These are phyloP conservation scores for Cryphonectria naterciae DNA, from an alignment of 2,329 filamentous ascomycete genomes.

Conservation along the genomic window DNA sequence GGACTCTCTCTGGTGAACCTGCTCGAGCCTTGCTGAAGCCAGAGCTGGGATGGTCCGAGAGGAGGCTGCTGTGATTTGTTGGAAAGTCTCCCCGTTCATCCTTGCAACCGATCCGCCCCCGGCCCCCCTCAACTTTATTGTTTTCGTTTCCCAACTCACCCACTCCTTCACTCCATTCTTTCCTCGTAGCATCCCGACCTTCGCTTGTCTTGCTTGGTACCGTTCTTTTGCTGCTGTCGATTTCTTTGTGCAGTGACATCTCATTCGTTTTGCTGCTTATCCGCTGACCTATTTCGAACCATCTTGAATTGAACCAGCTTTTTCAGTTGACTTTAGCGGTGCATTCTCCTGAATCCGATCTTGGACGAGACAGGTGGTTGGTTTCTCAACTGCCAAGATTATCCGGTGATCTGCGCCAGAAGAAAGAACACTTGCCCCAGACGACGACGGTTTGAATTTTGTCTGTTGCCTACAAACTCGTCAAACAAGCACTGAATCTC, in stretches of 20 bases:
- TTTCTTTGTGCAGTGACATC: slow-evolving; percentile 5
- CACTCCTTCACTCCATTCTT: slow-evolving; percentile 4
- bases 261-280: slow-evolving; percentile 17
- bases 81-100: slow-evolving; percentile 17
- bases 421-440: not conserved
- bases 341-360: slow-evolving; percentile 6
- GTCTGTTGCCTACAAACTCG: not conserved
- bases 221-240: slow-evolving; percentile 17
- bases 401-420: slow-evolving; percentile 6
- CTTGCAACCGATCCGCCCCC: slow-evolving; percentile 26
- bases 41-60: not conserved
- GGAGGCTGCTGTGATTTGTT: slow-evolving; percentile 22
- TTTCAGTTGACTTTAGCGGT: not conserved
- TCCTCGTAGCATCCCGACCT: slow-evolving; percentile 15
- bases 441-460: not conserved
- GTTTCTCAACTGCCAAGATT: slow-evolving; percentile 9
- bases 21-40: slow-evolving; percentile 3
- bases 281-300: not conserved
- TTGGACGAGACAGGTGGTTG: slow-evolving; percentile 14
- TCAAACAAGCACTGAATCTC: not conserved
- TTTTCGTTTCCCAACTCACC: slow-evolving; percentile 3
- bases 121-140: slow-evolving; percentile 22
- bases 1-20: not conserved
- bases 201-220: slow-evolving; percentile 11
- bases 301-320: not conserved